phyloP scores from a whole-genome alignment of 306 rosid genomes.

The Alnus rubra region DNA sequence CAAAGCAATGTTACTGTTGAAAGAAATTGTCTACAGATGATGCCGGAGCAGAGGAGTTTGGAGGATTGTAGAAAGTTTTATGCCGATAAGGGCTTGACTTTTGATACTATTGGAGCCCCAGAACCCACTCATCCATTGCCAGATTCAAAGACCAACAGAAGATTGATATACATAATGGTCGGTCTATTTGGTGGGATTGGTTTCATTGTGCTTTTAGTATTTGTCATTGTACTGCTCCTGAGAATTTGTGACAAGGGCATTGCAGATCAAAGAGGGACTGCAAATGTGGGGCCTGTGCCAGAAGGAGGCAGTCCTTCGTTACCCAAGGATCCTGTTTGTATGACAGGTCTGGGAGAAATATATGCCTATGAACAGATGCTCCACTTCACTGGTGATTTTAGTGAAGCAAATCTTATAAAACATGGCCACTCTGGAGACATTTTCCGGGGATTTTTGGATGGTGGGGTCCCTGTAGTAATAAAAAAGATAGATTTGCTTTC shows the following conservation, averaged over 20 bases:
- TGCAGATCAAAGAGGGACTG: conserved; percentile 44
- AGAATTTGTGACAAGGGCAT: conserved; percentile 37
- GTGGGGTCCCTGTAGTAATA: conserved; percentile 66
- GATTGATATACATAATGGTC: conserved; percentile 57
- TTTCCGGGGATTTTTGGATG: conserved; percentile 53
- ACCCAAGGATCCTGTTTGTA: conserved; percentile 47
- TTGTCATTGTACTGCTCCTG: conserved; percentile 49
- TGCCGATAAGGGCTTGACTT: conserved; percentile 32
- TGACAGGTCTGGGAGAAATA: conserved; percentile 57
- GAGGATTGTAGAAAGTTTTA: conserved; percentile 65
- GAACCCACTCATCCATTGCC: conserved; percentile 12
- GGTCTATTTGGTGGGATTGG: conserved; percentile 82
- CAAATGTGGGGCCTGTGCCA: conserved; percentile 49
- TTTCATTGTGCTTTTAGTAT: conserved; percentile 54
- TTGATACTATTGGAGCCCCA: conserved; percentile 34
- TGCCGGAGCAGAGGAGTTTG: conserved; percentile 52
- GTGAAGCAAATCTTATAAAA: conserved; percentile 67
- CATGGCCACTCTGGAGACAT: conserved; percentile 93
- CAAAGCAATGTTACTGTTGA: conserved; percentile 41
- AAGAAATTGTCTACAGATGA: conserved; percentile 60
- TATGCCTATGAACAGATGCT: conserved; percentile 69
- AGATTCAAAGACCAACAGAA: conserved; percentile 36
- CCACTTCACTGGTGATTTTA: conserved; percentile 55
- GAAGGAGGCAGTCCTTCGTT: conserved; percentile 48
- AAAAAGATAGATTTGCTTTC: conserved; percentile 63